phyloP scores from a whole-genome alignment of 2,329 filamentous ascomycete species.

The Penicillium aurantiogriseum region DNA sequence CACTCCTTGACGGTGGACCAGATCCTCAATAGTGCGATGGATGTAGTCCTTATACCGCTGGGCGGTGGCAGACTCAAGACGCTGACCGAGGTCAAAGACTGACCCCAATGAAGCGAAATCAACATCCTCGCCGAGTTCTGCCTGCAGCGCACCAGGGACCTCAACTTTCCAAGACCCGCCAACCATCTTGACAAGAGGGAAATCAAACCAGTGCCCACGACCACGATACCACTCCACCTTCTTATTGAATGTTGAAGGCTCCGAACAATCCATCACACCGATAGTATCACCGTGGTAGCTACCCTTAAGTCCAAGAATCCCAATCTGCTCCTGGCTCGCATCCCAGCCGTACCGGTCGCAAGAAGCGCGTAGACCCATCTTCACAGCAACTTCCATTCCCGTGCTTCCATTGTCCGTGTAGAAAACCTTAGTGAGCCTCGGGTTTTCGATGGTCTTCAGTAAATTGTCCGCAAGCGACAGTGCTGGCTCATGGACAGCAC shows the following conservation, averaged over 20 bases:
- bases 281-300: slow-evolving; percentile 88
- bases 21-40: slow-evolving; percentile 49
- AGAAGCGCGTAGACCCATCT: slow-evolving; percentile 76
- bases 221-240: slow-evolving; percentile 85
- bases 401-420: slow-evolving; percentile 84
- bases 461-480: slow-evolving; percentile 66
- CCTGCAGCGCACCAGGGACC: slow-evolving; percentile 51
- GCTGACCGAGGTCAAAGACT: slow-evolving; percentile 59
- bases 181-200: slow-evolving; percentile 67
- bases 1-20: slow-evolving; percentile 56
- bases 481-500: slow-evolving; percentile 75
- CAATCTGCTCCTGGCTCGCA: slow-evolving; percentile 56
- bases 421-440: slow-evolving; percentile 69
- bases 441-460: slow-evolving; percentile 59
- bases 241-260: slow-evolving; percentile 74
- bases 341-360: slow-evolving; percentile 66
- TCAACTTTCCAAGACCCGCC: slow-evolving; percentile 66
- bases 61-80: slow-evolving; percentile 48
- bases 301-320: slow-evolving; percentile 71
- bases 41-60: slow-evolving; percentile 63
- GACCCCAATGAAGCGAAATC: slow-evolving; percentile 52
- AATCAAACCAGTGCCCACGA: slow-evolving; percentile 77
- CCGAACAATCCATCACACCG: slow-evolving; percentile 80
- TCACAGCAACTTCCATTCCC: slow-evolving; percentile 77
- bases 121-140: slow-evolving; percentile 46